Conservation (phyloP, 164 flowering plant genomes). For the Taxillus chinensis region DNA sequence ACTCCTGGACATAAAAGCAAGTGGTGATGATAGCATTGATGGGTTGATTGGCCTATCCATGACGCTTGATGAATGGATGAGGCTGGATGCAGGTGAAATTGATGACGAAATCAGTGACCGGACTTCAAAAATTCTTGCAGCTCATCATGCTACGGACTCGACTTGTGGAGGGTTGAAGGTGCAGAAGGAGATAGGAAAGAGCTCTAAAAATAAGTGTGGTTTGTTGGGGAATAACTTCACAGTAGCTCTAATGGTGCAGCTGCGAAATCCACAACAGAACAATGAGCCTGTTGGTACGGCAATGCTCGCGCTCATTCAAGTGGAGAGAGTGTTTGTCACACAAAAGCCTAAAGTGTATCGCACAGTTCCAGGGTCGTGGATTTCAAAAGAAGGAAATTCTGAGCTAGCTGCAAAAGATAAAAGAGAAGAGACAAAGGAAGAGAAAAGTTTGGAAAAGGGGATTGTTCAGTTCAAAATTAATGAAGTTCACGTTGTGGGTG, state of each 20-base stretch:
- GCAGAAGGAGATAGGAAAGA: constrained; percentile 40
- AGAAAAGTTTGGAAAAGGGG: constrained; percentile 25
- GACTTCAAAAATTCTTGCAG: constrained; percentile 72
- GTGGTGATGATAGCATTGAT: constrained; percentile 43
- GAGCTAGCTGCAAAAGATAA: constrained; percentile 13
- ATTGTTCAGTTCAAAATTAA: constrained; percentile 52
- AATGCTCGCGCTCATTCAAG: constrained; percentile 90
- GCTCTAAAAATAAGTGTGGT: constrained; percentile 56
- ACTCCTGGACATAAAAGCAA: constrained; percentile 56
- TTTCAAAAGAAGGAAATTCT: constrained; percentile 29
- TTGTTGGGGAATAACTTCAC: constrained; percentile 84
- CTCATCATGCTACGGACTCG: constrained; percentile 67
- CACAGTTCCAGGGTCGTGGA: constrained; percentile 36
- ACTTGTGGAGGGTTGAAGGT: constrained; percentile 42
- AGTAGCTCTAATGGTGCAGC: constrained; percentile 85
- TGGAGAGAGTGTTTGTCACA: constrained; percentile 73
- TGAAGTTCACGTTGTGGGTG: constrained; percentile 53
- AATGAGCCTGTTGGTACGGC: constrained; percentile 92
- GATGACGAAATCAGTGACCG: constrained; percentile 64
- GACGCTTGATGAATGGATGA: constrained; percentile 92
- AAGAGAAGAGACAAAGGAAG: constrained; percentile 23
- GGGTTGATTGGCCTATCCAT: constrained; percentile 83
- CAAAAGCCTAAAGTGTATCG: constrained; percentile 74
- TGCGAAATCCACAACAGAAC: constrained; percentile 81
- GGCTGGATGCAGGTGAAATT: constrained; percentile 70